phyloP scores from a whole-genome alignment of 179 eudicot species.

The Monotropa hypopitys region DNA sequence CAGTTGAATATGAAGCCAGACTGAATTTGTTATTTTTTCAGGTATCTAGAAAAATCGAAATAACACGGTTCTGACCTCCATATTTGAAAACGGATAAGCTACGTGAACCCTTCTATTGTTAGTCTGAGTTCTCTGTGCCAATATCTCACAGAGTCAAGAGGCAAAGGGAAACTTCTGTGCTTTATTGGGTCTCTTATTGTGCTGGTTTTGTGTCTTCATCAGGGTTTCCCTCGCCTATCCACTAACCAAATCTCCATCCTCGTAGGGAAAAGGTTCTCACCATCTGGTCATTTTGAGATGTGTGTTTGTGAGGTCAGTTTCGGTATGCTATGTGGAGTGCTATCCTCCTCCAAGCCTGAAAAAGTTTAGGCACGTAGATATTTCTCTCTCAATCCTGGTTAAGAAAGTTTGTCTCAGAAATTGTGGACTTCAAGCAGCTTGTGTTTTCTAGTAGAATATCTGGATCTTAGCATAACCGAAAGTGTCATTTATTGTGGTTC shows the following conservation, averaged over 20 bases:
- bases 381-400: not conserved
- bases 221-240: not conserved
- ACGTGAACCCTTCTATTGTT: not conserved
- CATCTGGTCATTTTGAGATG: not conserved
- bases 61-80: not conserved
- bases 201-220: not conserved
- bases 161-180: not conserved
- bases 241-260: not conserved
- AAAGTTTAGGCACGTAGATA: not conserved
- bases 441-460: not conserved
- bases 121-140: not conserved
- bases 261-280: not conserved
- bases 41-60: not conserved
- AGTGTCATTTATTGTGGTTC: not conserved
- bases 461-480: not conserved
- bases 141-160: not conserved
- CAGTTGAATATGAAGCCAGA: not conserved
- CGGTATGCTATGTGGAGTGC: not conserved
- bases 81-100: not conserved
- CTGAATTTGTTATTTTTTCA: not conserved
- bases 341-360: constrained; percentile 4
- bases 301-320: not conserved
- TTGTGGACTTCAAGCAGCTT: not conserved
- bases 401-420: not conserved
- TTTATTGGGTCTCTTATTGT: not conserved